phyloP scores from a whole-genome alignment of 768 basidiomycete species.

The Cystobasidium tubakii region DNA sequence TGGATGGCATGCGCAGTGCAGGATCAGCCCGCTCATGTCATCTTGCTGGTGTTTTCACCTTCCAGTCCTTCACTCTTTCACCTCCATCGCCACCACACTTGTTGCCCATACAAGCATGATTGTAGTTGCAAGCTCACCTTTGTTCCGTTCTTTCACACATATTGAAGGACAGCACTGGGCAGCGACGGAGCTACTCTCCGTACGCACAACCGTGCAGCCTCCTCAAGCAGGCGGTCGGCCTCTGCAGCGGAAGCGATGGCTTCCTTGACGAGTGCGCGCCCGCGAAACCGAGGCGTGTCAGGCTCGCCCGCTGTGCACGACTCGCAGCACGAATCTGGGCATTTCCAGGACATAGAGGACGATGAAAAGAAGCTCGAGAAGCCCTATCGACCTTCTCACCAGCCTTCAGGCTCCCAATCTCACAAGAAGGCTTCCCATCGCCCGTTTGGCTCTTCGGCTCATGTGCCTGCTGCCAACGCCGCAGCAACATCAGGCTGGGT shows the following conservation, averaged over 20 bases:
- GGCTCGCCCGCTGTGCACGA: neutral
- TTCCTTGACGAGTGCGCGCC: slow-evolving; percentile 31
- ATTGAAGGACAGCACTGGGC: no score
- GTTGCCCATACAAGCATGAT: no score
- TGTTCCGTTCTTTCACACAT: no score
- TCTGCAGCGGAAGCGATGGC: neutral
- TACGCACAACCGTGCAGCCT: neutral
- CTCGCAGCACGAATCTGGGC: neutral
- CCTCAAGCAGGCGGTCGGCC: neutral
- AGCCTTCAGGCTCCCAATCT: neutral
- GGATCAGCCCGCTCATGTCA: no score
- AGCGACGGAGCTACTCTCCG: no score
- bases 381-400: neutral
- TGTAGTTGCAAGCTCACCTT: no score
- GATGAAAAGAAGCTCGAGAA: slow-evolving; percentile 8
- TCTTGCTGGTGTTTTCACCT: no score
- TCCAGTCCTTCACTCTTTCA: no score
- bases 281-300: slow-evolving; percentile 28
- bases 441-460: slow-evolving; percentile 19
- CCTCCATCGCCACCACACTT: no score
- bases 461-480: slow-evolving; percentile 9
- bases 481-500: slow-evolving; percentile 27
- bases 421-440: neutral
- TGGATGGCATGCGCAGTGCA: no score
- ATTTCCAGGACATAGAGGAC: neutral